phyloP scores from a whole-genome alignment of 2,329 filamentous ascomycete species.

The Dryadomyces quercus-mongolicae region DNA sequence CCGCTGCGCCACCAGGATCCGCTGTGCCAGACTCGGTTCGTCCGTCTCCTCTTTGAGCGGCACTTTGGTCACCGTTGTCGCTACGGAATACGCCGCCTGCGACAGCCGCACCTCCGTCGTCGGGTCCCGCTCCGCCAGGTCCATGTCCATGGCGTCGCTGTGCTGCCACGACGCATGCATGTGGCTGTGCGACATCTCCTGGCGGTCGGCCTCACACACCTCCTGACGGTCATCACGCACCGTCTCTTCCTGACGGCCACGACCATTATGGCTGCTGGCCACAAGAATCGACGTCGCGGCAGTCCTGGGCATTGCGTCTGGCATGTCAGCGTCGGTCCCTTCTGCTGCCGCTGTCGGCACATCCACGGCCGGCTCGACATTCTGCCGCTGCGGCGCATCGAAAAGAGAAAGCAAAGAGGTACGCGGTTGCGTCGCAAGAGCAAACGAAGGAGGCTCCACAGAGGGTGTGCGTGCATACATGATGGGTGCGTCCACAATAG shows the following conservation, averaged over 20 bases:
- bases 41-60: slow-evolving; percentile 35
- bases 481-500: slow-evolving; percentile 11
- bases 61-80: slow-evolving; percentile 38
- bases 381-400: slow-evolving; percentile 36
- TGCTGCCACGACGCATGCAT: too few species aligned
- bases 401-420: slow-evolving; percentile 50
- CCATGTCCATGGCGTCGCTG: background rate
- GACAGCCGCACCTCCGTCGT: slow-evolving; percentile 12
- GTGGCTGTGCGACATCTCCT: too few species aligned
- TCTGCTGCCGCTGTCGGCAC: slow-evolving; percentile 22
- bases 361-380: slow-evolving; percentile 20
- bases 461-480: slow-evolving; percentile 48
- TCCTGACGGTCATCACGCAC: too few species aligned
- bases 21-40: slow-evolving; percentile 30
- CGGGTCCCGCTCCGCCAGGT: background rate
- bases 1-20: slow-evolving; percentile 24
- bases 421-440: slow-evolving; percentile 38
- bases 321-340: too few species aligned
- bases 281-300: background rate
- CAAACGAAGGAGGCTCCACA: slow-evolving; percentile 48
- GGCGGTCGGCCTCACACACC: too few species aligned
- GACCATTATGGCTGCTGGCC: too few species aligned
- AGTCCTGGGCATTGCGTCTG: slow-evolving; percentile 23
- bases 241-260: too few species aligned
- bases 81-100: slow-evolving; percentile 30